Evolutionary conservation across 192 early-diverging fungal species (phyloP), one percentile per base, ranked within the genome.

Genomic region (Rhizophlyctis rosea): DNA sequence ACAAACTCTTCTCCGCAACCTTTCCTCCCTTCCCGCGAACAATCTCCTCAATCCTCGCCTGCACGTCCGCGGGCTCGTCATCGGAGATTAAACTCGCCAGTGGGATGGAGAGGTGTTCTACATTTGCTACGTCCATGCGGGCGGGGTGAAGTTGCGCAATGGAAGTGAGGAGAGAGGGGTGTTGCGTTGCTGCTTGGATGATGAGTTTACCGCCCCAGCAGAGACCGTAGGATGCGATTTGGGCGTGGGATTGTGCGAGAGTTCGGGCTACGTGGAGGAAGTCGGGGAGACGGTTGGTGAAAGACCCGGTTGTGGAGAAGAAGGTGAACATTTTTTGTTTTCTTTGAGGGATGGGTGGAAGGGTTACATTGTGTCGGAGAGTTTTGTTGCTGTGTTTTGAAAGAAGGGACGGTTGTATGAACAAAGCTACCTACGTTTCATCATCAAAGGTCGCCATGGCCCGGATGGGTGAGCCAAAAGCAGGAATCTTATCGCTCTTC

Each of bases 161-260:
- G 2, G 80, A 73, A 11, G 64, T 58, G 47, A 83, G 73, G 7
- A 77, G 82, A 1, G 66, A 59, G 3, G 79, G 75, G 35, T 74
- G 65, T 2, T 73, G 74, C 25, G 73, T 65, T 32, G 78, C 78
- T 33, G 74, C 53, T 3, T 76, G 73, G 21, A 81, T 67, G 55
- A 87, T 77, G 31, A 62, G 50, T 57, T 83, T 74, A 13, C 74
- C 81, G 39, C 89, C 87, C 87, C 87, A 89, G 77, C 88, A 89
- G 64, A 88, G 84, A 4, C 87, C 89, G 56, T 85, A 60, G 5
- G 83, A 35, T 27, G 82, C 82, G 36, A 81, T 72, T 5, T 71
- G 58, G 9, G 61, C 61, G 47, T 74, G 75, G 5, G 70, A 59
- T 32, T 61, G 55, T 13, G 68, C 70, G 53, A 88, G 67, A 16